phyloP scores from a whole-genome alignment of 2,329 filamentous ascomycete species.

The Aureobasidium subglaciale region DNA sequence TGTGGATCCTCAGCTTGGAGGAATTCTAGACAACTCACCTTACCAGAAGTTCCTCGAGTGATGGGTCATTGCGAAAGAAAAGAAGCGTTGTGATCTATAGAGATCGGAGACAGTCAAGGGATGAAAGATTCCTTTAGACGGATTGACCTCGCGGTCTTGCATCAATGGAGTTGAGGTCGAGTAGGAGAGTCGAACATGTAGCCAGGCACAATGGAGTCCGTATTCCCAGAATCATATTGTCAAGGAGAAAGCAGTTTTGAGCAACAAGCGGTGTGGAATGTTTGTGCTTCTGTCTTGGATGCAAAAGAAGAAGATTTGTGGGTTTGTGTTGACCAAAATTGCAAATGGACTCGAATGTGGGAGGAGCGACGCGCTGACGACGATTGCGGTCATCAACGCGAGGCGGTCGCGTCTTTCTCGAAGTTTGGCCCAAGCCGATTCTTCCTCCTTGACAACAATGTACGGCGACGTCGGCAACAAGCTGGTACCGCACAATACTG shows the following conservation, averaged over 20 bases:
- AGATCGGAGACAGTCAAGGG: too few relatives aligned
- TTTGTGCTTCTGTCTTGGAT: background rate
- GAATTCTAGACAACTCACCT: conserved; percentile 7
- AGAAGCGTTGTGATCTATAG: too few relatives aligned
- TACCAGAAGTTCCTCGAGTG: conserved; percentile 11
- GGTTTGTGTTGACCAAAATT: background rate
- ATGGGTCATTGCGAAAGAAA: too few relatives aligned
- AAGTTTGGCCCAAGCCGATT: background rate
- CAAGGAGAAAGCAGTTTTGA: background rate
- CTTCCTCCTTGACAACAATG: conserved; percentile 45
- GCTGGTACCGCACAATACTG: conserved; percentile 58
- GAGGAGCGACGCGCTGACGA: background rate
- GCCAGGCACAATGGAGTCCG: background rate
- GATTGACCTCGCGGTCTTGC: background rate
- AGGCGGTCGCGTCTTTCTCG: conserved; percentile 6
- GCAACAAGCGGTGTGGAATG: too few relatives aligned
- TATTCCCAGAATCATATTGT: background rate
- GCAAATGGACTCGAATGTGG: background rate
- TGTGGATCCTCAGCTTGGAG: conserved; percentile 11
- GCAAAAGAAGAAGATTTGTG: too few relatives aligned
- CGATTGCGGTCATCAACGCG: conserved; percentile 6
- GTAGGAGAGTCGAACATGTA: background rate
- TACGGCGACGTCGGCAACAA: conserved; percentile 85
- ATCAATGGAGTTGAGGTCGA: background rate
- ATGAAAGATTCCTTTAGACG: background rate